phyloP scores from a whole-genome alignment of 1,284 basidiomycete genomes.

The Melampsora larici-populina region DNA sequence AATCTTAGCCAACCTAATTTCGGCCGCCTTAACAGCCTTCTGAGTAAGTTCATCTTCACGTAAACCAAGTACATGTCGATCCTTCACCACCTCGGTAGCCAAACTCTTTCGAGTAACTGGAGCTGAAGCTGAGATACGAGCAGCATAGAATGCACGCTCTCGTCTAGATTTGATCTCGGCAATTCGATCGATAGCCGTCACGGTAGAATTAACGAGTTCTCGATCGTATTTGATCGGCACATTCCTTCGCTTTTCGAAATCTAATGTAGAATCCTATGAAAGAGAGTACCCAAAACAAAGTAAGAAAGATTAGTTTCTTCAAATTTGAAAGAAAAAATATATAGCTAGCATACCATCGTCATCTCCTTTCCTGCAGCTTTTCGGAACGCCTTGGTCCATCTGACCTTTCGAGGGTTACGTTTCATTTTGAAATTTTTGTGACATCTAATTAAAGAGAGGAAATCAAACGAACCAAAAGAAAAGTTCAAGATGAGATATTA shows the following conservation, averaged over 20 bases:
- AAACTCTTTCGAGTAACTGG: constrained; percentile 40
- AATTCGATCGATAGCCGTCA: constrained; percentile 94
- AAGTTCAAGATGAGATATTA: not conserved
- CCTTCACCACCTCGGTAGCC: constrained; percentile 38
- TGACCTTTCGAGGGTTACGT: constrained; percentile 96
- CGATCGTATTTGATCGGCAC: constrained; percentile 97
- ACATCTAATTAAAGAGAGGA: constrained; percentile 61
- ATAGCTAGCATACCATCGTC: constrained; percentile 72
- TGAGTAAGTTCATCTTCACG: constrained; percentile 34
- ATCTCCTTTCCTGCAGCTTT: constrained; percentile 99
- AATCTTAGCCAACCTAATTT: constrained; percentile 25
- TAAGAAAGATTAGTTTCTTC: not conserved
- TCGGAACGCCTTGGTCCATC: constrained; percentile 99
- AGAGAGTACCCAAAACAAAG: not conserved
- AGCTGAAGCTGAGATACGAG: constrained; percentile 37
- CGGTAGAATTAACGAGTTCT: constrained; percentile 86
- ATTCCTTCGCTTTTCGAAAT: constrained; percentile 98
- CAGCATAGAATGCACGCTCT: constrained; percentile 80
- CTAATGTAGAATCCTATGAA: constrained; percentile 87
- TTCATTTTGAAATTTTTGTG: constrained; percentile 99
- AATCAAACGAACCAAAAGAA: constrained; percentile 9
- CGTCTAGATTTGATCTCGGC: constrained; percentile 85
- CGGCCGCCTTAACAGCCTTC: constrained; percentile 40
- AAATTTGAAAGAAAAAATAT: constrained; percentile 15
- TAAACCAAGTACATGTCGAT: constrained; percentile 36